Evolutionary conservation across 768 basidiomycete genomes (phyloP).

Genomic region (Jaapia argillacea): DNA sequence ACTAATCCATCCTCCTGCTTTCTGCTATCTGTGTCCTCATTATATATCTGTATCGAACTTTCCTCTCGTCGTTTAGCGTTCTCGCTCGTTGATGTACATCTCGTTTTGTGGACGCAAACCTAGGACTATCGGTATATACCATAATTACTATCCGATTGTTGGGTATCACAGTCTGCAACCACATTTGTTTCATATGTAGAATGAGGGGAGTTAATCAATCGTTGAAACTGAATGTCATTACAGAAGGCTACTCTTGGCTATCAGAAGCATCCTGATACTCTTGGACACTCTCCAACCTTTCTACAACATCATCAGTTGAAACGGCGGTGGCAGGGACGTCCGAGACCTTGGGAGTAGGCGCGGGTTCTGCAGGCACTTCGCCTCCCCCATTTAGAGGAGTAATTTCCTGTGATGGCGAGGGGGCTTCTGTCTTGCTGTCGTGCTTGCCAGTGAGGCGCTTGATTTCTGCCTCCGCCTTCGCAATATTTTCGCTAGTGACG

Average conservation of each 20-base stretch:
- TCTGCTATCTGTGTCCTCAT: not conserved
- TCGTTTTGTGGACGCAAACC: not conserved
- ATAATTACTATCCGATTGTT: not conserved
- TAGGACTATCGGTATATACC: not conserved
- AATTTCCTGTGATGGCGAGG: slow-evolving; percentile 22
- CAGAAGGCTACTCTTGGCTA: not conserved
- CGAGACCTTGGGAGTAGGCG: slow-evolving; percentile 28
- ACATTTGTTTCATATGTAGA: not conserved
- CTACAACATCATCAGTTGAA: slow-evolving; percentile 28
- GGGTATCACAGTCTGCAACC: not conserved
- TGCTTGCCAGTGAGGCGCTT: slow-evolving; percentile 37
- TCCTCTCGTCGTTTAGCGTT: not conserved
- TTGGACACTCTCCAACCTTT: slow-evolving; percentile 31
- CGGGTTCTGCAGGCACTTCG: slow-evolving; percentile 35
- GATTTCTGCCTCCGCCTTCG: slow-evolving; percentile 73
- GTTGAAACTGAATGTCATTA: too few relatives aligned
- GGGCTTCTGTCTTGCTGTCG: slow-evolving; percentile 26
- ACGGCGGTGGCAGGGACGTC: slow-evolving; percentile 21
- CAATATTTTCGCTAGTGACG: slow-evolving; percentile 68
- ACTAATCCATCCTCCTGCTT: not conserved
- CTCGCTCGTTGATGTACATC: not conserved
- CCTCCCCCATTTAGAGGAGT: slow-evolving; percentile 27
- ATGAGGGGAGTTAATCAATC: not conserved
- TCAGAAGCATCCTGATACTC: slow-evolving; percentile 17
- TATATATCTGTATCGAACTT: not conserved